These are phyloP conservation scores for Zoysia matrella DNA, from an alignment of 202 grass and related monocot genomes.

Conservation along the genomic window DNA sequence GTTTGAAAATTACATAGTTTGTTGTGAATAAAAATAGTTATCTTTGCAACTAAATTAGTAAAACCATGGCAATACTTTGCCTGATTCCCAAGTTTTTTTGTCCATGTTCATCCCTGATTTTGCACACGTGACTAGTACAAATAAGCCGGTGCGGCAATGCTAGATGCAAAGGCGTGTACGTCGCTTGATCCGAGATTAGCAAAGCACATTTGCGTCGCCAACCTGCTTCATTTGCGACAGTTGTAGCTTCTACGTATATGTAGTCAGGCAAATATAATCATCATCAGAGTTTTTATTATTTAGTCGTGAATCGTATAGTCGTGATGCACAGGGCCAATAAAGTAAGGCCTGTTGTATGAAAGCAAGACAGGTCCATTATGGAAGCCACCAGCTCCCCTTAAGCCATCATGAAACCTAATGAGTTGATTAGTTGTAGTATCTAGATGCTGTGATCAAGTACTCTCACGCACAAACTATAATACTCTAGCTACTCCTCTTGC, in stretches of 20 bases:
- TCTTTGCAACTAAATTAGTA: too few relatives aligned
- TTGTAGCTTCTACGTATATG: background rate
- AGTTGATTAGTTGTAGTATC: constrained; percentile 1
- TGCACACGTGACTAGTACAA: too few relatives aligned
- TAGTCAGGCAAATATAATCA: background rate
- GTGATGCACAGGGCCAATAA: constrained; percentile 2
- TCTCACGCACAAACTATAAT: background rate
- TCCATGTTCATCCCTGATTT: too few relatives aligned
- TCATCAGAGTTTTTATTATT: constrained; percentile 21
- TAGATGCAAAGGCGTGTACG: background rate
- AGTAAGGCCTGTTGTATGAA: constrained; percentile 11
- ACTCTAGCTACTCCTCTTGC: too few relatives aligned
- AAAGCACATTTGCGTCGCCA: background rate
- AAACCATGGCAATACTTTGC: too few relatives aligned
- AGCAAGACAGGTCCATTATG: constrained; percentile 37
- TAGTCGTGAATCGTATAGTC: background rate
- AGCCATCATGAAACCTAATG: constrained; percentile 7
- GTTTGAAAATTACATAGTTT: too few relatives aligned
- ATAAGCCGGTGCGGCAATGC: background rate
- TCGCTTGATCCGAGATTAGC: background rate
- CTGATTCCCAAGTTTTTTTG: too few relatives aligned
- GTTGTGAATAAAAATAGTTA: too few relatives aligned
- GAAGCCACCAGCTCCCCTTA: constrained; percentile 7
- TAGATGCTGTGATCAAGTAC: background rate
- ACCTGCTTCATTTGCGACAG: background rate